Base-by-base conservation (phyloP, 495 filamentous ascomycete genomes). In the Podospora comata region DNA sequence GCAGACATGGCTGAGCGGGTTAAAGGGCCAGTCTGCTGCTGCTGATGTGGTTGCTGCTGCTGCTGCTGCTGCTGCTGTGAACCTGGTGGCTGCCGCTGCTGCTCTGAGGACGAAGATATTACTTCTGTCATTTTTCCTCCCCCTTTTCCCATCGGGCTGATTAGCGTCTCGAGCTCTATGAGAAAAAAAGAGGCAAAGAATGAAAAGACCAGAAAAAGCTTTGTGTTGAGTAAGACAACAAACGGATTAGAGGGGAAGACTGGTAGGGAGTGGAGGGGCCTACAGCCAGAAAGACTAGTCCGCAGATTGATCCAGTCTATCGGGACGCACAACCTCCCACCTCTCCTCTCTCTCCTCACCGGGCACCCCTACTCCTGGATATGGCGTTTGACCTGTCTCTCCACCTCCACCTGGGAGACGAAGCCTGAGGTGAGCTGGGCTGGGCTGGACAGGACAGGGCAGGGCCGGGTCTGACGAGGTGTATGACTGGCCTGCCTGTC, bases 111-210 rank as follows among this genome's bases (percentile, higher is more conserved):
- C 18, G 67, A 32, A 57, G 44, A 68, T 34, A 70, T 67, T 23
- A 68, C 71, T 56, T 73, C 75, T 74, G 75, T 75, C 75, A 77
- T 75, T 70, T 75, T 72, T 68, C 44, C 28, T 63, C 39, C 0
- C 13, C 39, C 39, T 48, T 48, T 48, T 48, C 39, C 39, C 39
- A 48, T 48, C 39, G 7, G 39, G 39, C 39, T 48, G 39, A 48
- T 48, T 48, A 48, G 39, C 23, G 39, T 16, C 15, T 16, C 9
- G 15, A 48, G 39, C 27, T 16, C 19, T 67, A 16, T 19, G 60
- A 32, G 7, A 62, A 27, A 56, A 61, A 65, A 48, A 44, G 34
- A 48, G 19, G 19, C 5, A 18, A 20, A 27, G 56, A 18, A 20
- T 3, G 56, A 18, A 59, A 59, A 20, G 19, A 59, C n/a, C 56